Evolutionary conservation across 2,329 filamentous ascomycete genomes (phyloP).

Genomic region (Paradendryphiella salina): DNA sequence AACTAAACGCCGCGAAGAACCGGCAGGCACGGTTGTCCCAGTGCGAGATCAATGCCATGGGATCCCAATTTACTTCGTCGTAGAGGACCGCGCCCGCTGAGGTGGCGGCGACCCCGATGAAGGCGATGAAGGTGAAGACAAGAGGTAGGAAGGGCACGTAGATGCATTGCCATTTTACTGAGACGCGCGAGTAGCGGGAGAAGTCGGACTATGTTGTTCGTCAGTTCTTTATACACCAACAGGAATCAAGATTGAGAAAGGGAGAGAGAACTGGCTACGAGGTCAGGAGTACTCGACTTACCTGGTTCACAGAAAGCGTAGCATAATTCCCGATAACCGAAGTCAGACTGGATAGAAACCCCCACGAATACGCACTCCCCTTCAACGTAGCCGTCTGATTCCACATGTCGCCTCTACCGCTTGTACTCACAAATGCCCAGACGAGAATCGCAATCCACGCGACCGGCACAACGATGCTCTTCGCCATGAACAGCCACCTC

Average conservation of each 20-base stretch:
- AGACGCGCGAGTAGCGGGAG: conserved; percentile 55
- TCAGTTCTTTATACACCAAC: too few species aligned
- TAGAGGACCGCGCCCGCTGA: conserved; percentile 59
- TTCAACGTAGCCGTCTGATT: conserved; percentile 51
- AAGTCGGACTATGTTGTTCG: conserved; percentile 58
- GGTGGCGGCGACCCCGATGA: conserved; percentile 62
- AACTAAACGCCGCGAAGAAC: conserved; percentile 50
- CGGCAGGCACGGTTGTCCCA: conserved; percentile 47
- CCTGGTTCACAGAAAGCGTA: conserved; percentile 57
- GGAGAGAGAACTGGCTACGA: too few species aligned
- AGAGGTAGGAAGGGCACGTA: conserved; percentile 57
- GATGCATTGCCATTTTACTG: conserved; percentile 55
- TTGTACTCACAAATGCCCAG: conserved; percentile 62
- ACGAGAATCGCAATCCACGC: conserved; percentile 65
- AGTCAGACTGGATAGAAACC: conserved; percentile 56
- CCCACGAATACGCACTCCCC: conserved; percentile 58
- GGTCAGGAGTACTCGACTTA: too few species aligned
- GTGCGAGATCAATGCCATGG: conserved; percentile 46
- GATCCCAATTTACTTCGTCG: conserved; percentile 52
- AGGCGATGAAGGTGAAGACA: conserved; percentile 58
- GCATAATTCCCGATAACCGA: conserved; percentile 57
- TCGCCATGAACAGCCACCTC: conserved; percentile 57
- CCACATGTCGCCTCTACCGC: conserved; percentile 56
- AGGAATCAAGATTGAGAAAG: too few species aligned
- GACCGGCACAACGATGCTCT: conserved; percentile 56